Percentiles rank a stretch among this genome's conserved stretches.
Evolutionary conservation across 2,329 filamentous ascomycete species (phyloP).

Genomic region (Alternaria sp.): DNA sequence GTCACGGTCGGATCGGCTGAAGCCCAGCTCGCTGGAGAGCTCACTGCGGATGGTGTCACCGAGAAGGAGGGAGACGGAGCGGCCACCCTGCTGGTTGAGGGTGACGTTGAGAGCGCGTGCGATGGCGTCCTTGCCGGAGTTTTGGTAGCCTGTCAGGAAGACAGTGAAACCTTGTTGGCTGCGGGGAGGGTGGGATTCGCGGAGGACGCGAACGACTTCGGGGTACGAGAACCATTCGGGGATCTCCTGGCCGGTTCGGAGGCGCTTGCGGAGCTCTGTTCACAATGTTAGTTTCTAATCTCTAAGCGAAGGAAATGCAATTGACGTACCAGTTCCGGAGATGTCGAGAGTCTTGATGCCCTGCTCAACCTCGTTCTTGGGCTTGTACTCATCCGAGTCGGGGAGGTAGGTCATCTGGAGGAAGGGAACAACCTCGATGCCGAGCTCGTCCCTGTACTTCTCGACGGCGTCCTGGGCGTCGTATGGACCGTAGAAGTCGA

Average conservation of each 20-base stretch:
- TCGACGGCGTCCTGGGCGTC: constrained; percentile 96
- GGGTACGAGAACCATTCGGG: constrained; percentile 99
- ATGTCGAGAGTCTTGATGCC: constrained; percentile 76
- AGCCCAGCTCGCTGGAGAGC: constrained; percentile 93
- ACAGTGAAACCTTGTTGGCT: constrained; percentile 95
- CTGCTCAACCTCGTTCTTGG: constrained; percentile 84
- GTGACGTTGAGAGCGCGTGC: constrained; percentile 95
- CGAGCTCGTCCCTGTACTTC: constrained; percentile 95
- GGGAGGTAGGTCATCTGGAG: constrained; percentile 99
- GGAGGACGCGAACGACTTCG: constrained; percentile 94
- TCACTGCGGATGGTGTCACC: constrained; percentile 95
- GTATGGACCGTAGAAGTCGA: constrained; percentile 97
- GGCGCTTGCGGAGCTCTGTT: constrained; percentile 82
- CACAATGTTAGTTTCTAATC: not conserved
- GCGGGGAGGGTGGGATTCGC: constrained; percentile 93
- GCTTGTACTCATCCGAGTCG: constrained; percentile 94
- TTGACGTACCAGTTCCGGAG: constrained; percentile 53
- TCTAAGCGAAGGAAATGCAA: not conserved
- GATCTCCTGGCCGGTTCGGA: constrained; percentile 91
- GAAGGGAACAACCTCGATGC: constrained; percentile 98
- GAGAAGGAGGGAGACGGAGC: constrained; percentile 90
- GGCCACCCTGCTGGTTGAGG: constrained; percentile 96
- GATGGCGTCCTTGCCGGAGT: constrained; percentile 96
- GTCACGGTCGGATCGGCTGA: constrained; percentile 89
- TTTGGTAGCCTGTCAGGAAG: constrained; percentile 96